Base-by-base conservation (phyloP, 139 green algal species). In the Chlamydomonas asymmetrica region DNA sequence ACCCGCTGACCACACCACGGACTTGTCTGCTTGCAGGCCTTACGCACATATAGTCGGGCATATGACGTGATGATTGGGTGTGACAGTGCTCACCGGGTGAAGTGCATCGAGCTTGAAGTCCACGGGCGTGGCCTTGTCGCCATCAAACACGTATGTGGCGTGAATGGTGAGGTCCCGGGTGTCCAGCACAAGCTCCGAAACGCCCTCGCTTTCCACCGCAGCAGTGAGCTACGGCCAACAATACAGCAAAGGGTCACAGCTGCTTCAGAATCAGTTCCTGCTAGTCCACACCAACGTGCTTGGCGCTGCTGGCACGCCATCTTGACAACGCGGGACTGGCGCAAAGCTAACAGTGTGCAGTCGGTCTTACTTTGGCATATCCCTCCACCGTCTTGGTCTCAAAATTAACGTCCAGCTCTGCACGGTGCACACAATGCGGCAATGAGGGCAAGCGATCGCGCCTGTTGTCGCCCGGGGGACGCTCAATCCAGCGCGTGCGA, bases 141-240 rank as follows among this genome's bases (percentile, higher is more conserved):
- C 32, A 20, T 25, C 56, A 32, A 27, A 23, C n/a, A 35, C 69
- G 32, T 31, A 45, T 16, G 31, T 39, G 22, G 9, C 16, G 23
- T 79, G 49, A 4, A 95, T 62, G 1, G 63, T 45, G 6, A 95
- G 77, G 50, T 76, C 88, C 0, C 82, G 76, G 1, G 87, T 91
- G 80, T 95, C 90, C 50, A 95, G 71, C 16, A 86, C 56, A n/a
- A 95, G 69, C 63, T 82, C 34, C 6, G 22, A 50, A 6, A 68
- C 66, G 7, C 66, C 63, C 6, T 66, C 64, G 0, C 8, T 13
- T 37, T 76, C 54, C 1, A 79, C 64, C 22, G 67, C 32, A 22
- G 73, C 83, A 13, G 69, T 23, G 20, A 83, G 56, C 71, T 83
- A 59, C 70, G 71, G 62, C 29, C 43, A 3, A 35, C 0, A 5